Evolutionary conservation across 2,329 filamentous ascomycete genomes (phyloP), one percentile per base, ranked within the genome.

Genomic region (Aspergillus jensenii): DNA sequence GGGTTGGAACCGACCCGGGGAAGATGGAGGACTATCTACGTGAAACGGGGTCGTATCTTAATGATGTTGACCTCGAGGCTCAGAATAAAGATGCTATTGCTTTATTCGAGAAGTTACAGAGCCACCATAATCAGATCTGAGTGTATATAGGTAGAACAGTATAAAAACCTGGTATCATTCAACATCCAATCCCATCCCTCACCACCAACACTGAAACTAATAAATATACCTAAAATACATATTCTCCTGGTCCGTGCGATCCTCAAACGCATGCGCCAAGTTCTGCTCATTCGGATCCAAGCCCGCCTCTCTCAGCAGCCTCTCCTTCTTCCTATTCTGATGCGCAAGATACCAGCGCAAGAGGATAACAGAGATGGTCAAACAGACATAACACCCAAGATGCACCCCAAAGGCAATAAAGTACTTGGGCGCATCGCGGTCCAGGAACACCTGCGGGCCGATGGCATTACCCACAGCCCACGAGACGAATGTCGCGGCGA

Each of bases 391-490:
- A 74, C 88, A 90, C 14, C 84, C 88, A 8, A 91, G 77, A 65
- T 90, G 87, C 1, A 86, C 87, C 6, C 85, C 79, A 59, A 90
- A 89, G 1, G 88, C 88, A 59, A 85, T 88, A 44, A 87, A 85
- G 71, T 90, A 91, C 8, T 84, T 79, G 0, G 88, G 87, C 0
- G 77, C 78, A 66, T 90, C 84, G 67, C 78, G 77, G 17, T 76
- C 73, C 7, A 86, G 78, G 73, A 89, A 89, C 0, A 88, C 84
- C 67, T 89, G 86, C 1, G 87, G 86, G 0, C 84, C 87, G 47
- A 88, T 85, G 2, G 87, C 83, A 64, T 90, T 90, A 1, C 88
- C 88, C 0, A 82, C 81, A 19, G 84, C 82, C 87, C 87, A 90
- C 43, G 85, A 82, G 62, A 90, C 80, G 67, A 91, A 90, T 71